These are phyloP conservation scores for Cryomyces antarcticus DNA, from an alignment of 495 filamentous ascomycete genomes.

Conservation along the genomic window DNA sequence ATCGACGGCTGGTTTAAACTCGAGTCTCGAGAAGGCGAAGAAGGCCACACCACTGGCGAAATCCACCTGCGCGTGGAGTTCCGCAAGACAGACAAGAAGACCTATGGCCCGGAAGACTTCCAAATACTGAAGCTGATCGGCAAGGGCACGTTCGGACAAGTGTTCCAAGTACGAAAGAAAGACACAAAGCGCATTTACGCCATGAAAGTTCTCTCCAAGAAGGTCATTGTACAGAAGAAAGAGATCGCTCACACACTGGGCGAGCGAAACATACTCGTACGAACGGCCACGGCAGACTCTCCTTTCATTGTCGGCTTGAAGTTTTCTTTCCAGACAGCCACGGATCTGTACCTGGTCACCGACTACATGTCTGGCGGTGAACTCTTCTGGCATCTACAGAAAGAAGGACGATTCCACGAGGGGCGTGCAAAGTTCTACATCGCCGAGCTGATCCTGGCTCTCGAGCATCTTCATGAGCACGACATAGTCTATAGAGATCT, in stretches of 20 bases:
- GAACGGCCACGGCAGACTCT: slow-evolving; percentile 86
- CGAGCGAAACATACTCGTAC: slow-evolving; percentile 89
- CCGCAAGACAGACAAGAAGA: slow-evolving; percentile 75
- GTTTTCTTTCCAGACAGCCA: slow-evolving; percentile 95
- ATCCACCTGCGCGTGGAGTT: slow-evolving; percentile 72
- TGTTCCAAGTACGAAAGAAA: slow-evolving; percentile 97
- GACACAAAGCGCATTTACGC: slow-evolving; percentile 91
- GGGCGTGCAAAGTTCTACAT: slow-evolving; percentile 96
- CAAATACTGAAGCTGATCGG: slow-evolving; percentile 89
- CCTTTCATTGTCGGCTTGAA: slow-evolving; percentile 97
- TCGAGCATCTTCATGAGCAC: slow-evolving; percentile 87
- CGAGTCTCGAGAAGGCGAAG: slow-evolving; percentile 40
- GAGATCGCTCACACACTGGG: slow-evolving; percentile 93
- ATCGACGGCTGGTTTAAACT: slow-evolving; percentile 76
- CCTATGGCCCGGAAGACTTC: slow-evolving; percentile 94
- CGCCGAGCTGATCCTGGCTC: slow-evolving; percentile 84
- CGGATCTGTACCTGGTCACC: slow-evolving; percentile 93
- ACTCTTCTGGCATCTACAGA: slow-evolving; percentile 96
- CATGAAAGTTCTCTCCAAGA: slow-evolving; percentile 98
- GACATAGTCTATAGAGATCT: slow-evolving; percentile 94
- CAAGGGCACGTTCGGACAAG: slow-evolving; percentile 96
- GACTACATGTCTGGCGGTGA: slow-evolving; percentile 99
- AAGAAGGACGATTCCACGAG: slow-evolving; percentile 90
- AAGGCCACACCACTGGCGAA: slow-evolving; percentile 64
- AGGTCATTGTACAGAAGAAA: slow-evolving; percentile 99